Conservation (phyloP, 176 grass and related monocot species). For the Carex pumila region DNA sequence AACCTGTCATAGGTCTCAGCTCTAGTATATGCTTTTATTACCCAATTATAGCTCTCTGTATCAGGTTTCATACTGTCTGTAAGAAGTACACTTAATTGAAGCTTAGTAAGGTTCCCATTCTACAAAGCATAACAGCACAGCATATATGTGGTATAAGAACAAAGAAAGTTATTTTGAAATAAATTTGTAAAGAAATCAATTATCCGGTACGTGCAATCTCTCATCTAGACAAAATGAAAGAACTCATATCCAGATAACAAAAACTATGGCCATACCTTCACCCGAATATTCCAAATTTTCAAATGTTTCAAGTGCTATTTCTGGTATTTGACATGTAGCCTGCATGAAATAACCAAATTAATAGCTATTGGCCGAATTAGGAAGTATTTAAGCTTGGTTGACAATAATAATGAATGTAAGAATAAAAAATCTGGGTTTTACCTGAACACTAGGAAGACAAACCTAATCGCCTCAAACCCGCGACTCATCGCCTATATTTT, state of each 20-base stretch:
- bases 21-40: constrained; percentile 96
- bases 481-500: no score
- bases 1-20: constrained; percentile 91
- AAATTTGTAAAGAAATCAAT: no score
- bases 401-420: neutral
- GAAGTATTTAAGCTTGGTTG: neutral
- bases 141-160: neutral
- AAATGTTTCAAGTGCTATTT: constrained; percentile 89
- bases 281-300: constrained; percentile 99
- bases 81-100: constrained; percentile 19
- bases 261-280: constrained; percentile 49
- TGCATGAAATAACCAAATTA: constrained; percentile 34
- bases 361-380: neutral
- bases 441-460: constrained; percentile 98
- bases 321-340: constrained; percentile 93
- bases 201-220: no score
- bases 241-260: constrained; percentile 17
- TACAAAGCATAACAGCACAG: constrained; percentile 2
- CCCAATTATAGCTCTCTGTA: constrained; percentile 92
- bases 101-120: neutral
- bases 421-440: constrained; percentile 19
- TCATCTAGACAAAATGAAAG: neutral
- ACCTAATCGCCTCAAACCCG: no score
- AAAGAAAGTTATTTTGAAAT: neutral
- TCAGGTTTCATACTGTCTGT: constrained; percentile 93